Evolutionary conservation across 1,284 basidiomycete species (phyloP).

Genomic region (Leccinum colubrinum): DNA sequence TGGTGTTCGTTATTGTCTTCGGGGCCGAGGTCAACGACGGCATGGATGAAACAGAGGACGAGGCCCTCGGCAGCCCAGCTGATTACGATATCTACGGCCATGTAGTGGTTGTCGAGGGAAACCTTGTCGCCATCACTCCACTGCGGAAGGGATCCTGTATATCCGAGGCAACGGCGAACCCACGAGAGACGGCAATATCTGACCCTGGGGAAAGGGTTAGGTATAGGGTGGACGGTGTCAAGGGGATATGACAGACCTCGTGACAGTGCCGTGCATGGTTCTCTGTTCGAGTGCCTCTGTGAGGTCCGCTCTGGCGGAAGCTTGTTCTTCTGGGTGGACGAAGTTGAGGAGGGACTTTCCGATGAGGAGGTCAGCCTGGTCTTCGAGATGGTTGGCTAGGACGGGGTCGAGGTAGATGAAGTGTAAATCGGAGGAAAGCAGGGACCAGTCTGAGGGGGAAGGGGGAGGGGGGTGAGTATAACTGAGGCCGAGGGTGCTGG

Average conservation of each 20-base stretch:
- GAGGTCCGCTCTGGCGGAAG: conserved; percentile 76
- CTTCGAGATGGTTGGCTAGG: conserved; percentile 71
- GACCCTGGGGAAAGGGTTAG: conserved; percentile 48
- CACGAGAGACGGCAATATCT: conserved; percentile 72
- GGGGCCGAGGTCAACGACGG: conserved; percentile 75
- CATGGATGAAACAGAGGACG: conserved; percentile 94
- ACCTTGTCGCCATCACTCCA: conserved; percentile 71
- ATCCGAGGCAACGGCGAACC: conserved; percentile 66
- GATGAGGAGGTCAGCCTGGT: conserved; percentile 67
- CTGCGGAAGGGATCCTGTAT: conserved; percentile 47
- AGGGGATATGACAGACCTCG: conserved; percentile 52
- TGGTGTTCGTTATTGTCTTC: conserved; percentile 77
- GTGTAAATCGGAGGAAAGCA: conserved; percentile 69
- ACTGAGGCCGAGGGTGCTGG: conserved; percentile 12
- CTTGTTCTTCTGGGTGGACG: conserved; percentile 88
- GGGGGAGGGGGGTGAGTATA: conserved; percentile 13
- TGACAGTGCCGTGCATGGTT: conserved; percentile 89
- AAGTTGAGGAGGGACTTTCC: conserved; percentile 81
- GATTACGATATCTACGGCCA: conserved; percentile 90
- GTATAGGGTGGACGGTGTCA: conserved; percentile 8
- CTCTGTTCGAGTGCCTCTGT: conserved; percentile 75
- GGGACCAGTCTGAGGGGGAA: conserved; percentile 57
- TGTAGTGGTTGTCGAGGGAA: conserved; percentile 75
- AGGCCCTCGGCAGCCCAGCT: conserved; percentile 93
- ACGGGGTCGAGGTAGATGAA: conserved; percentile 93